Percentiles rank a stretch among this genome's conserved stretches.
phyloP scores from a whole-genome alignment of 176 grass and related monocot genomes.

The Olyra latifolia region DNA sequence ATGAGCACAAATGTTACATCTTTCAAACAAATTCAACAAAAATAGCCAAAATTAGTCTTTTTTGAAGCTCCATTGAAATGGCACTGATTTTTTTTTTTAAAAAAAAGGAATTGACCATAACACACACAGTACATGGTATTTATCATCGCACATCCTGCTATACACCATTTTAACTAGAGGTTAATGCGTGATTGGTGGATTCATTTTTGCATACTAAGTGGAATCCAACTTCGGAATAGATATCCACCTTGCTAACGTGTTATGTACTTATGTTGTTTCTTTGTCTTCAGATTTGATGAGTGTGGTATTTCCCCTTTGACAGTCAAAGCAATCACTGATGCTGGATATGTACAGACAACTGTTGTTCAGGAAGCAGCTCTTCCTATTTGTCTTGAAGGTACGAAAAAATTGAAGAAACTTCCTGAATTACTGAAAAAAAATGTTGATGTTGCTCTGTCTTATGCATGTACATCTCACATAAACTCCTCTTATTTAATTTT shows the following conservation, averaged over 20 bases:
- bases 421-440: not conserved
- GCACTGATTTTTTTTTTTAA: slow-evolving; percentile 1
- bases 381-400: slow-evolving; percentile 88
- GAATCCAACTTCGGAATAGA: not conserved
- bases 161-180: not conserved
- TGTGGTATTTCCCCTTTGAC: slow-evolving; percentile 60
- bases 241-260: slow-evolving; percentile 8
- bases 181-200: slow-evolving; percentile 16
- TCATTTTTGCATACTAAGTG: not conserved
- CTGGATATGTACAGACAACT: slow-evolving; percentile 81
- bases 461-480: not conserved
- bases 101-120: slow-evolving; percentile 4
- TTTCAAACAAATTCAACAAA: too few relatives aligned
- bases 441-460: not conserved
- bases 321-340: slow-evolving; percentile 76
- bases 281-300: slow-evolving; percentile 43
- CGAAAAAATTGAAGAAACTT: not conserved
- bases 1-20: too few relatives aligned
- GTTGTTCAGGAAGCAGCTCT: slow-evolving; percentile 84
- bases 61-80: slow-evolving; percentile 11
- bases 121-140: not conserved
- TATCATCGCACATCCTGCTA: not conserved
- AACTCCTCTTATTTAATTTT: not conserved
- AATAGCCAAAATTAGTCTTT: not conserved
- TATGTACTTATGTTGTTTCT: slow-evolving; percentile 12